Percentiles rank a stretch among this genome's conserved stretches.
These are phyloP conservation scores for Haberlea rhodopensis DNA, from an alignment of 257 asterid species.

Conservation along the genomic window DNA sequence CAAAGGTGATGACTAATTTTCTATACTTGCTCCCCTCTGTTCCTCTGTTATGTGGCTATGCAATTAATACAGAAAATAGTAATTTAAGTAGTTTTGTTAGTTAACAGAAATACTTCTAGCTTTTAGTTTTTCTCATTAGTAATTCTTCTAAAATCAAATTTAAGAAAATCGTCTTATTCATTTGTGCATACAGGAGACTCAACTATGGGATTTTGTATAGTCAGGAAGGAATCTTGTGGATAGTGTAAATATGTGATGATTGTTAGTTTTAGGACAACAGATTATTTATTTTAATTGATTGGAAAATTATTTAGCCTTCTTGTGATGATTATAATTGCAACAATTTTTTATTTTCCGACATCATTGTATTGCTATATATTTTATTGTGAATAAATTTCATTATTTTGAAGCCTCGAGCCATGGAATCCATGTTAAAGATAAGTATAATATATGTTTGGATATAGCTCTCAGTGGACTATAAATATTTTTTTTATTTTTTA, in stretches of 20 bases:
- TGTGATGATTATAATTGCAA: constrained; percentile 17
- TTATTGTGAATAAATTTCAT: constrained; percentile 22
- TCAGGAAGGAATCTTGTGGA: constrained; percentile 38
- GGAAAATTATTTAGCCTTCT: constrained; percentile 1
- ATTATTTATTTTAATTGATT: constrained; percentile 16
- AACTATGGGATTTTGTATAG: constrained; percentile 21
- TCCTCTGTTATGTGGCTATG: constrained; percentile 17
- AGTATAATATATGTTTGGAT: not conserved
- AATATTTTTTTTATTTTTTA: too few relatives aligned
- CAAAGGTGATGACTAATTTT: constrained; percentile 13
- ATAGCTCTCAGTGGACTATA: too few relatives aligned
- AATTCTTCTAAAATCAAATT: not conserved
- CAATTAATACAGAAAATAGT: not conserved
- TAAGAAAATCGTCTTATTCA: too few relatives aligned
- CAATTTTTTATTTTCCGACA: constrained; percentile 16
- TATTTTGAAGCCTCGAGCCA: not conserved
- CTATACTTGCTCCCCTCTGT: not conserved
- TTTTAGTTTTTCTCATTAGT: not conserved
- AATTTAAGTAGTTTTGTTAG: not conserved
- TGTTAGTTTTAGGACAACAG: constrained; percentile 20
- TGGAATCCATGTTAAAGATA: not conserved
- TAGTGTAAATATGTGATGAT: constrained; percentile 35
- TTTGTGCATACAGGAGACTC: constrained; percentile 38
- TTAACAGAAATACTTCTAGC: not conserved
- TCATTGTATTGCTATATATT: constrained; percentile 4